Evolutionary conservation across 371 early-diverging fungal genomes (phyloP), one percentile per base, ranked within the genome.

Genomic region (Mortierella sp.): DNA sequence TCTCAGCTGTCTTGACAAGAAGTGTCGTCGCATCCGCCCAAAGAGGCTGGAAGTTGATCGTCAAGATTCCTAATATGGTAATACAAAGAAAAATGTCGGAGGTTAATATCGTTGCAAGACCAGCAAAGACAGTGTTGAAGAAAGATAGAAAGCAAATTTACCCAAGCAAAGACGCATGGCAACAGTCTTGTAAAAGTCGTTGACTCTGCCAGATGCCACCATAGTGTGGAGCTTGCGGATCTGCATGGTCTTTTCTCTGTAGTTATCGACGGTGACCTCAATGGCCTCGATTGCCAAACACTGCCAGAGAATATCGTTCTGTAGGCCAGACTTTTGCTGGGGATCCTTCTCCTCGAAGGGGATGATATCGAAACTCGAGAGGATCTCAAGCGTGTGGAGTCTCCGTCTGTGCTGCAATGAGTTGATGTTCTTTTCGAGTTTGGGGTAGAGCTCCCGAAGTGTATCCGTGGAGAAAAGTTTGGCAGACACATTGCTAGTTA

Each of bases 171-270:
- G 84, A 52, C 91, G 91, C 74, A 93, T 91, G 47, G 92, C 88
- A 28, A 94, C 93, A 31, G 93, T 91, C 48, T 80, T 80, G 91
- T 94, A 96, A 44, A 94, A 72, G 57, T 90, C 90, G 0, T 97
- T 96, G 7, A 95, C 71, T 54, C 92, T 91, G 4, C 91, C 90
- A 26, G 90, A 91, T 26, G 89, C 81, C 9, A 93, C 80, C 38
- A 95, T 88, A 1, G 93, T 86, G 28, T 91, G 91, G 70, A 98
- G 82, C 16, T 91, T 92, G 72, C 95, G 93, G 63, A 98, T 89
- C 16, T 91, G 89, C 77, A 95, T 92, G 10, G 94, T 88, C 81
- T 96, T 97, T 50, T 98, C 97, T 80, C 98, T 95, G 84, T 92
- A 92, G 28, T 92, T 90, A 21, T 91, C 92, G 10, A 97, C 81